A percentile compares a stretch with the other conserved stretches of the same genome.
Evolutionary conservation across 2,329 filamentous ascomycete genomes (phyloP).

Genomic region (Penicillium corylophilum): DNA sequence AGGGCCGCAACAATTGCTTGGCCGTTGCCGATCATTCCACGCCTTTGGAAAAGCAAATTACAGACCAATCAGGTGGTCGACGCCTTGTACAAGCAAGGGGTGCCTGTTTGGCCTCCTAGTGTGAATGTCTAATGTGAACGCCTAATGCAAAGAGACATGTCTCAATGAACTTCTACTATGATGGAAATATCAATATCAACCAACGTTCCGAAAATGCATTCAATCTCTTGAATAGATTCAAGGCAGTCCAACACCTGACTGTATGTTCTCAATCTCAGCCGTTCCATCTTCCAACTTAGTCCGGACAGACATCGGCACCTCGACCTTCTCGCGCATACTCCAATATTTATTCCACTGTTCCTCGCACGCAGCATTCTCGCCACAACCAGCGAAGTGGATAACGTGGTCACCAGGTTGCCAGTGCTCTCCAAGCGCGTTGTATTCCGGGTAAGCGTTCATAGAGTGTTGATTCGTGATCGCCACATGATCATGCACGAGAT

Average conservation of each 20-base stretch:
- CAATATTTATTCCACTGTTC: constrained; percentile 8
- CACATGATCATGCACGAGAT: constrained; percentile 7
- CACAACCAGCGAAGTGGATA: constrained; percentile 12
- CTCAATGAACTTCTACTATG: no score
- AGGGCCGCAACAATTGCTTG: background rate
- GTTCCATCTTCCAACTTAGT: constrained; percentile 3
- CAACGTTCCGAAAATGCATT: background rate
- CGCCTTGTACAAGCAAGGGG: background rate
- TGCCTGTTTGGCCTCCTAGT: background rate
- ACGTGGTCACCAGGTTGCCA: constrained; percentile 9
- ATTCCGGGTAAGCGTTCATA: constrained; percentile 11
- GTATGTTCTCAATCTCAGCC: constrained; percentile 7
- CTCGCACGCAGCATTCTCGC: background rate
- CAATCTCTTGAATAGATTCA: background rate
- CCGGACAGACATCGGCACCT: constrained; percentile 2
- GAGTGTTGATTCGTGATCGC: constrained; percentile 6
- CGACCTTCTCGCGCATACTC: constrained; percentile 5
- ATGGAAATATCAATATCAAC: no score
- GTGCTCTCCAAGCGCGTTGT: constrained; percentile 6
- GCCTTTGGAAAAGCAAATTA: no score
- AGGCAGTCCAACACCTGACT: background rate
- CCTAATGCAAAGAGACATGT: no score
- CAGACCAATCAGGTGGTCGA: background rate
- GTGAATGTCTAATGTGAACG: background rate
- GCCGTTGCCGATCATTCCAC: background rate